Evolutionary conservation across 1,139 yeast genomes (phyloP).

Genomic region (Kodamaea fungicola): DNA sequence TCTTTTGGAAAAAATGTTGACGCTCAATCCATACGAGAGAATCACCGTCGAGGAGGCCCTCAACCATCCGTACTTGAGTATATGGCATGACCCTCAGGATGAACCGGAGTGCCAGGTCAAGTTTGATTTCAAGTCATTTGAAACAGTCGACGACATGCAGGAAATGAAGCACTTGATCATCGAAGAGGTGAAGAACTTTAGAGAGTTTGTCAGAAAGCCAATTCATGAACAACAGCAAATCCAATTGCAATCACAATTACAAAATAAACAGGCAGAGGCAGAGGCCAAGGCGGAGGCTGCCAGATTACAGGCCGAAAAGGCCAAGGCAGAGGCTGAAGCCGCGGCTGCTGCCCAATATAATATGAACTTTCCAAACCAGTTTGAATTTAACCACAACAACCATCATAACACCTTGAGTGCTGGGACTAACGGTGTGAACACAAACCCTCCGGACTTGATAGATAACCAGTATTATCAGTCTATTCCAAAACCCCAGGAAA

Average conservation of each 20-base stretch:
- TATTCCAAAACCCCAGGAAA: conserved; percentile 47
- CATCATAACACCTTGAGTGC: conserved; percentile 17
- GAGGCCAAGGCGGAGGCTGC: conserved; percentile 10
- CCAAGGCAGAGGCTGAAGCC: conserved; percentile 12
- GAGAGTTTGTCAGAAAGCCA: conserved; percentile 80
- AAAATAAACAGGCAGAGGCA: conserved; percentile 27
- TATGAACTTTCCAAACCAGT: conserved; percentile 12
- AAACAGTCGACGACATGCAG: conserved; percentile 77
- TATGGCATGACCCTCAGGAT: conserved; percentile 97
- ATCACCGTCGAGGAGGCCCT: conserved; percentile 88
- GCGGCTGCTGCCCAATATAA: conserved; percentile 8
- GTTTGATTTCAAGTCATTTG: conserved; percentile 84
- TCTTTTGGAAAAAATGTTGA: conserved; percentile 73
- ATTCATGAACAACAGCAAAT: conserved; percentile 60
- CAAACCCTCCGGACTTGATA: conserved; percentile 22
- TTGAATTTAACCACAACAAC: conserved; percentile 10
- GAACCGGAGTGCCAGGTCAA: conserved; percentile 83
- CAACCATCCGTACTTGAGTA: conserved; percentile 80
- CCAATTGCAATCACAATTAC: conserved; percentile 36
- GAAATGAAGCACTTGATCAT: conserved; percentile 74
- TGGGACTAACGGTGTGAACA: conserved; percentile 33
- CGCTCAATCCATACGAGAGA: conserved; percentile 83
- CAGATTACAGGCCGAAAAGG: not conserved
- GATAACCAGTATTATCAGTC: conserved; percentile 32
- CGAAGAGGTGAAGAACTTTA: conserved; percentile 75